These are phyloP conservation scores for Hypomontagnella monticulosa DNA, from an alignment of 495 filamentous ascomycete genomes.

Conservation along the genomic window DNA sequence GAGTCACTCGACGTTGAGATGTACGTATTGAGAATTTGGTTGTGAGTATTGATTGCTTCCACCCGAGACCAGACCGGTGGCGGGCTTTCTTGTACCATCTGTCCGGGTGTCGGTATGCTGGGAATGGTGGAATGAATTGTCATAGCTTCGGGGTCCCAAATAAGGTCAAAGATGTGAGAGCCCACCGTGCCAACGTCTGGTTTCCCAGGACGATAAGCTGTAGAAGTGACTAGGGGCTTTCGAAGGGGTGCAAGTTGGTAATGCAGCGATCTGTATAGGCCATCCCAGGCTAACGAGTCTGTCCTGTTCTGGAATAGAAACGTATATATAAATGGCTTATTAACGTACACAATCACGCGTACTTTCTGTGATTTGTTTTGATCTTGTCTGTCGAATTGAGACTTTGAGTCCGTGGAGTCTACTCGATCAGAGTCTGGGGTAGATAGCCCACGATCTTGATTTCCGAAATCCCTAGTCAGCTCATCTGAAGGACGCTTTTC, in stretches of 20 bases:
- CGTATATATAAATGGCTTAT: slow-evolving; percentile 89
- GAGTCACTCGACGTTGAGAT: slow-evolving; percentile 65
- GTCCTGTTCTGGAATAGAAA: slow-evolving; percentile 83
- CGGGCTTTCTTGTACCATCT: slow-evolving; percentile 32
- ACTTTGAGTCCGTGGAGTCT: slow-evolving; percentile 28
- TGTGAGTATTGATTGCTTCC: slow-evolving; percentile 92
- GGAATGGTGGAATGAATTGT: slow-evolving; percentile 87
- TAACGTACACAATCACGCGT: slow-evolving; percentile 75
- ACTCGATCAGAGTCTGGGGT: slow-evolving; percentile 20
- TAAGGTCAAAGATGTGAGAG: slow-evolving; percentile 79
- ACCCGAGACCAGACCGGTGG: slow-evolving; percentile 72
- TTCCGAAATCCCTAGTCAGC: slow-evolving; percentile 56
- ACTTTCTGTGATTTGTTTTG: slow-evolving; percentile 65
- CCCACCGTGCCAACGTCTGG: slow-evolving; percentile 50
- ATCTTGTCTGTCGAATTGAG: slow-evolving; percentile 57
- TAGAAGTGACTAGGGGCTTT: slow-evolving; percentile 73
- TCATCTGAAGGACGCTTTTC: slow-evolving; percentile 49
- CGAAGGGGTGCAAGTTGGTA: slow-evolving; percentile 82
- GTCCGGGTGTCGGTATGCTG: slow-evolving; percentile 78
- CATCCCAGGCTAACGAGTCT: slow-evolving; percentile 69
- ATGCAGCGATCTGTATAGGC: slow-evolving; percentile 84
- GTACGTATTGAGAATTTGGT: slow-evolving; percentile 81
- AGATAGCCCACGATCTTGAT: slow-evolving; percentile 47
- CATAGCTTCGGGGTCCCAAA: slow-evolving; percentile 81
- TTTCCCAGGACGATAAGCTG: slow-evolving; percentile 60